These are phyloP conservation scores for Pascua sp. DNA, from an alignment of 1,284 basidiomycete species.

Conservation along the genomic window DNA sequence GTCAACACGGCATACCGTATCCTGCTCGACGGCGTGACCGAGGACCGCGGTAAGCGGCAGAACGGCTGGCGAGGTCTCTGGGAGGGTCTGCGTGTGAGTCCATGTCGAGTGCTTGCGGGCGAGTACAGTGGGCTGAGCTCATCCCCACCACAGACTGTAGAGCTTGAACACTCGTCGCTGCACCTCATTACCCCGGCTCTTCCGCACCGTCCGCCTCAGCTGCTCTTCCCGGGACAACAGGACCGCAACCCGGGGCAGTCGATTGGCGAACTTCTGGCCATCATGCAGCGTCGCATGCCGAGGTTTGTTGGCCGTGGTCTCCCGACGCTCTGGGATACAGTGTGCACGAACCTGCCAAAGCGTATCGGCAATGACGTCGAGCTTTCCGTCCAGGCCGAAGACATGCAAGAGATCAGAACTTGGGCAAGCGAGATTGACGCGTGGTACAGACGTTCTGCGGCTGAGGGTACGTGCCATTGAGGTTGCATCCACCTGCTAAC, in stretches of 20 bases:
- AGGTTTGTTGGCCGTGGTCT: slow-evolving; percentile 22
- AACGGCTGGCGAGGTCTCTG: slow-evolving; percentile 22
- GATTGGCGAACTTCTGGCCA: slow-evolving; percentile 22
- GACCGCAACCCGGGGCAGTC: slow-evolving; percentile 7
- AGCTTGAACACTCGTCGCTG: slow-evolving; percentile 23
- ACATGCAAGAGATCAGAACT: slow-evolving; percentile 15
- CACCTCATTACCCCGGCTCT: slow-evolving; percentile 22
- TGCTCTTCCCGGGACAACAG: slow-evolving; percentile 10
- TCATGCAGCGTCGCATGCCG: slow-evolving; percentile 24
- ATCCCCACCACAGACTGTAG: slow-evolving; percentile 15
- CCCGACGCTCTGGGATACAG: slow-evolving; percentile 22
- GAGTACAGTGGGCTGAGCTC: not conserved
- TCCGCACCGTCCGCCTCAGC: slow-evolving; percentile 13
- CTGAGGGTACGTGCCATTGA: slow-evolving; percentile 5
- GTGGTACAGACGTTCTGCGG: slow-evolving; percentile 14
- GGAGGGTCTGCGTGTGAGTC: slow-evolving; percentile 23
- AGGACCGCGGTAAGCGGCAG: slow-evolving; percentile 14
- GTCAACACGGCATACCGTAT: slow-evolving; percentile 20
- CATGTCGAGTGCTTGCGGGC: not conserved
- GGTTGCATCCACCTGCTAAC: slow-evolving; percentile 2
- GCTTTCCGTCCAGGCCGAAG: slow-evolving; percentile 11
- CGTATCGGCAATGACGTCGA: not conserved
- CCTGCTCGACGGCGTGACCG: slow-evolving; percentile 21
- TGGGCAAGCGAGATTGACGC: slow-evolving; percentile 23
- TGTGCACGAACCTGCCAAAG: slow-evolving; percentile 3